These are phyloP conservation scores for Candida bentonensis DNA, from an alignment of 805 yeast species.

Conservation along the genomic window DNA sequence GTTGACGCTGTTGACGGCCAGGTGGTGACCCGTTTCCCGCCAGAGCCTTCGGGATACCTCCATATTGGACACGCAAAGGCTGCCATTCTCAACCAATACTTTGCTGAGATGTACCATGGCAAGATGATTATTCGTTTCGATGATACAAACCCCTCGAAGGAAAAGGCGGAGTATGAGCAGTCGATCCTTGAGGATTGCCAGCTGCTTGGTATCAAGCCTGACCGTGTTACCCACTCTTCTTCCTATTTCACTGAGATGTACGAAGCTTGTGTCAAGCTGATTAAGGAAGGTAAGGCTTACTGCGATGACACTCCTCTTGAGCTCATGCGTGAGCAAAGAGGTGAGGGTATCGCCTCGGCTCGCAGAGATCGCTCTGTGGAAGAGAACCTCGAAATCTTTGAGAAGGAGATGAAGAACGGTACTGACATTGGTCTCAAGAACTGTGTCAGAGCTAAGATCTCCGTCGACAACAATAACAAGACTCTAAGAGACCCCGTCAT, in stretches of 20 bases:
- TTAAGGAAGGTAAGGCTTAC: slow-evolving; percentile 92
- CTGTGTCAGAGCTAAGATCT: slow-evolving; percentile 95
- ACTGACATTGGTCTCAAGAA: slow-evolving; percentile 83
- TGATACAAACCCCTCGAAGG: slow-evolving; percentile 96
- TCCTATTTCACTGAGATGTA: slow-evolving; percentile 90
- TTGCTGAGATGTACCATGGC: slow-evolving; percentile 92
- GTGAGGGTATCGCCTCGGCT: slow-evolving; percentile 86
- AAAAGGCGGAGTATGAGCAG: slow-evolving; percentile 87
- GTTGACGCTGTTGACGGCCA: slow-evolving; percentile 85
- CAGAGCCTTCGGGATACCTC: slow-evolving; percentile 98
- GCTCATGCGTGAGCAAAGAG: slow-evolving; percentile 96
- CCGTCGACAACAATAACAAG: slow-evolving; percentile 81
- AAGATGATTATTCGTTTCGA: slow-evolving; percentile 93
- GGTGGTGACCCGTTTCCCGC: slow-evolving; percentile 98
- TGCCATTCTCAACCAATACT: slow-evolving; percentile 89
- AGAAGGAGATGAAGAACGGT: slow-evolving; percentile 85
- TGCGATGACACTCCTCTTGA: slow-evolving; percentile 94
- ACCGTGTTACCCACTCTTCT: slow-evolving; percentile 74
- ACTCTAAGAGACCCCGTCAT: slow-evolving; percentile 96
- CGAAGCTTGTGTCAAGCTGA: slow-evolving; percentile 69
- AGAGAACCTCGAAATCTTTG: slow-evolving; percentile 77
- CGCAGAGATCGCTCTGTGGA: slow-evolving; percentile 90
- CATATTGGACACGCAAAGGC: slow-evolving; percentile 99
- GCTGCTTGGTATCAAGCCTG: slow-evolving; percentile 87
- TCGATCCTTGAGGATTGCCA: slow-evolving; percentile 86